phyloP scores from a whole-genome alignment of 192 early-diverging fungal genomes.

The Linnemannia zychae region DNA sequence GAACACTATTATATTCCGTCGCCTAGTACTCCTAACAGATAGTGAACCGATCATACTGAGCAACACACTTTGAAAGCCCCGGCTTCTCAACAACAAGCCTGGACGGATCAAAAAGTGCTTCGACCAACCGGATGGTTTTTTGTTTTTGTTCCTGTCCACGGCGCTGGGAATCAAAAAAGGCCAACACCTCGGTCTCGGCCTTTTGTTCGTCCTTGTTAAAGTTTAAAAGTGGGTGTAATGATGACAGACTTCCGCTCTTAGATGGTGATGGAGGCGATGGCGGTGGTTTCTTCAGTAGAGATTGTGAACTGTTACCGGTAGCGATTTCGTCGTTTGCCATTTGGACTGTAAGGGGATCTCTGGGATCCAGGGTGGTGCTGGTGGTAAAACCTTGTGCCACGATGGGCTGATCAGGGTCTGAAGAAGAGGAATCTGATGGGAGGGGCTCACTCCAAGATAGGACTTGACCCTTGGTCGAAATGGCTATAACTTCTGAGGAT shows the following conservation, averaged over 20 bases:
- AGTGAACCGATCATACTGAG: slow-evolving; percentile 44
- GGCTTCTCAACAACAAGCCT: slow-evolving; percentile 31
- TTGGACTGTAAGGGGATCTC: background rate
- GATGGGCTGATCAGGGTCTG: background rate
- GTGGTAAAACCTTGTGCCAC: background rate
- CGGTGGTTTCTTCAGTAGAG: slow-evolving; percentile 4
- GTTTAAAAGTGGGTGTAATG: slow-evolving; percentile 30
- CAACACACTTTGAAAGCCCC: slow-evolving; percentile 38
- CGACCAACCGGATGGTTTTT: slow-evolving; percentile 28
- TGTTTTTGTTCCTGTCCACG: slow-evolving; percentile 22
- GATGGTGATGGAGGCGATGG: background rate
- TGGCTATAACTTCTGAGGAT: slow-evolving; percentile 48
- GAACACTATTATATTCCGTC: background rate
- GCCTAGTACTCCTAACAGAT: slow-evolving; percentile 19
- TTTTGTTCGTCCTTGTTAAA: slow-evolving; percentile 38
- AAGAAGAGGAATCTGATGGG: background rate
- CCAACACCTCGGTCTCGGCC: slow-evolving; percentile 43
- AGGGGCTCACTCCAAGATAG: slow-evolving; percentile 44
- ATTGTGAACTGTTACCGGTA: background rate
- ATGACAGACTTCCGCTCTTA: slow-evolving; percentile 11
- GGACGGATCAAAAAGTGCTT: slow-evolving; percentile 36
- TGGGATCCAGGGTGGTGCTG: background rate
- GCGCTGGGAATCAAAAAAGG: slow-evolving; percentile 38
- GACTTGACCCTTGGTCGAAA: slow-evolving; percentile 40
- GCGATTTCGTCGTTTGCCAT: slow-evolving; percentile 1